phyloP scores from a whole-genome alignment of 495 filamentous ascomycete genomes.

The Antarctomyces pellizariae region DNA sequence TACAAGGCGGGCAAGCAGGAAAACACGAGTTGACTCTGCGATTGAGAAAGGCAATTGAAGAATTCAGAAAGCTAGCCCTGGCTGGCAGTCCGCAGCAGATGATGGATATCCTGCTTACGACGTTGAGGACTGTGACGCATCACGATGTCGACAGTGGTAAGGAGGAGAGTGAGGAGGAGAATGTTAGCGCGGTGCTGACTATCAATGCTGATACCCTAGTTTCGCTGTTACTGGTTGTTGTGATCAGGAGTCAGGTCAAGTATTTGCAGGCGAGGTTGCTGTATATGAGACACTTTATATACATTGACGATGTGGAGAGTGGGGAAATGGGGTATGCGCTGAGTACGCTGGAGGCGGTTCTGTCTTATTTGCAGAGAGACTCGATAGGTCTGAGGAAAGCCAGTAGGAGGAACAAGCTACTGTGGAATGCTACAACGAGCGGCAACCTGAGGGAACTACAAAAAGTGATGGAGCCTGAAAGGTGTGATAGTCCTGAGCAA shows the following conservation, averaged over 20 bases:
- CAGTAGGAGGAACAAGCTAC: constrained; percentile 58
- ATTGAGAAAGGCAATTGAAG: constrained; percentile 57
- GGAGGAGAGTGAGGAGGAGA: constrained; percentile 27
- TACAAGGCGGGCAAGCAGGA: constrained; percentile 43
- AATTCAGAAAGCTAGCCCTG: constrained; percentile 67
- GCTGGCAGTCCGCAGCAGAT: constrained; percentile 85
- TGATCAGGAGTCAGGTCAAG: constrained; percentile 75
- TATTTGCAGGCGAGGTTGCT: constrained; percentile 68
- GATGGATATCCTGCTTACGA: constrained; percentile 70
- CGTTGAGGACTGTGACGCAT: constrained; percentile 60
- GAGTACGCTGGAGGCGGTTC: constrained; percentile 86
- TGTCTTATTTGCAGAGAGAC: constrained; percentile 72
- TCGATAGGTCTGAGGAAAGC: constrained; percentile 60
- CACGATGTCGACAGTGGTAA: constrained; percentile 17
- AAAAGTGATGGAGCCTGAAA: constrained; percentile 48
- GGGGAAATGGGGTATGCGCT: constrained; percentile 94
- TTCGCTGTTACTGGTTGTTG: constrained; percentile 72
- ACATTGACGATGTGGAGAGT: constrained; percentile 89
- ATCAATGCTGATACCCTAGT: constrained; percentile 94
- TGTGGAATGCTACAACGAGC: constrained; percentile 68
- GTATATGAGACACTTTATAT: constrained; percentile 92
- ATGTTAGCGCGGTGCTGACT: constrained; percentile 37
- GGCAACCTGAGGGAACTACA: constrained; percentile 55
- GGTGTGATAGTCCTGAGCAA: too few species aligned
- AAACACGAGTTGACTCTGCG: constrained; percentile 52